These are phyloP conservation scores for Nicotiana tabacum DNA, from an alignment of 257 asterid genomes.

Conservation along the genomic window DNA sequence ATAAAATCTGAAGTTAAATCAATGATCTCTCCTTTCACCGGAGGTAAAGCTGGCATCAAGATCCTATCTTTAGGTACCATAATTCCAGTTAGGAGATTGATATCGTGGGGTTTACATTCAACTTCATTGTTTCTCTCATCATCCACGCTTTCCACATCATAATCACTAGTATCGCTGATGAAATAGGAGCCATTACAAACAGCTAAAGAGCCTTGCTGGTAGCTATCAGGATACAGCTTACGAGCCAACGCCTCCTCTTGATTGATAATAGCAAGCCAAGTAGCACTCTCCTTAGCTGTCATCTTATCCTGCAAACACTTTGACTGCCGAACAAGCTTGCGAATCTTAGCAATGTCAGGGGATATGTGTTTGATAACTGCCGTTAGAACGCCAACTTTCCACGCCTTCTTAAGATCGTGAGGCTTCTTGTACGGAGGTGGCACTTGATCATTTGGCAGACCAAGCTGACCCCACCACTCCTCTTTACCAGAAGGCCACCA, in stretches of 20 bases:
- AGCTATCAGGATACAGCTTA: conserved; percentile 31
- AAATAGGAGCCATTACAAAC: conserved; percentile 30
- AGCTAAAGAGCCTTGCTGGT: conserved; percentile 12
- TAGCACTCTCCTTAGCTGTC: conserved; percentile 55
- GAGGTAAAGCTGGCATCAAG: conserved; percentile 25
- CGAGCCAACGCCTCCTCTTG: conserved; percentile 46
- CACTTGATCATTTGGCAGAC: conserved; percentile 34
- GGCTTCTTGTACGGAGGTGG: conserved; percentile 60
- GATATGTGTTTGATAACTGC: conserved; percentile 52
- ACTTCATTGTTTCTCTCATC: conserved; percentile 21
- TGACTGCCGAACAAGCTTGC: conserved; percentile 39
- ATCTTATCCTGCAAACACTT: conserved; percentile 54
- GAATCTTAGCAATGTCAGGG: conserved; percentile 42
- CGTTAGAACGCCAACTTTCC: conserved; percentile 48
- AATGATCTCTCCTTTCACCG: conserved; percentile 44
- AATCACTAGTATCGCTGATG: conserved; percentile 31
- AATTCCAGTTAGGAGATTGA: conserved; percentile 22
- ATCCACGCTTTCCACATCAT: conserved; percentile 47
- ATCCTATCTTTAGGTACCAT: conserved; percentile 10
- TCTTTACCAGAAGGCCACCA: conserved; percentile 66
- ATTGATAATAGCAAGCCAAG: conserved; percentile 50
- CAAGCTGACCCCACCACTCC: conserved; percentile 48
- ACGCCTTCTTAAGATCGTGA: conserved; percentile 49
- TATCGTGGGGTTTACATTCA: conserved; percentile 34
- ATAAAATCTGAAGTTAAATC: conserved; percentile 32